Base-by-base conservation (phyloP, 306 rosid species). In the Erythrophleum fordii region DNA sequence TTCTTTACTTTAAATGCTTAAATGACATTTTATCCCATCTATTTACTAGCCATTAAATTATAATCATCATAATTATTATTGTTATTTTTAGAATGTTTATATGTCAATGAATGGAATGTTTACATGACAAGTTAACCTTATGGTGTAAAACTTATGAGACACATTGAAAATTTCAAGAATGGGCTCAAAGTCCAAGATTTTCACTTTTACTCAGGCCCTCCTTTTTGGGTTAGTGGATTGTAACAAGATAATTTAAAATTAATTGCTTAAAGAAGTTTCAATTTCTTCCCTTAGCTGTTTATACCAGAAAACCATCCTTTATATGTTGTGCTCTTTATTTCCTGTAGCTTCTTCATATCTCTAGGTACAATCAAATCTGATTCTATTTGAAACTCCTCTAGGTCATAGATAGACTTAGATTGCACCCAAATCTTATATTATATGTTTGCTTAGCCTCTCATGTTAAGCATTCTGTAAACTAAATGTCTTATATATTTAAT, bases 111-210 rank as follows among this genome's bases (percentile, higher is more conserved):
- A 69, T 9, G 5, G 5, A 28, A 72, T 1, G 61, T 49, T 53
- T 56, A 62, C 16, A 45, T 77, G 48, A 14, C 25, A 37, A 35
- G 65, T 79, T 74, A 58, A 68, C 13, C 31, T 14, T 79, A 53
- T 49, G 6, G 77, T 46, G 8, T 31, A 73, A 45, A 56, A 46
- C 26, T 66, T 78, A 29, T 45, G 25, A 9, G 46, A 22, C 14
- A 26, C 69, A 28, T 28, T 17, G 51, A 23, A 45, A 35, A 48
- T 80, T 72, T 17, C 18, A 26, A 48, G 79, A 41, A 20, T 29
- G 52, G 22, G 58, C 52, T 72, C 31, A 26, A 52, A 53, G 64
- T 25, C 56, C 29, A 14, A 73, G 29, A 20, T 14, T 39, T 64
- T 22, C 65, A 65, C 73, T 61, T 61, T 18, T 76, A 31, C 34